Conservation (phyloP, 192 early-diverging fungal species). For the Coemansia sp. region DNA sequence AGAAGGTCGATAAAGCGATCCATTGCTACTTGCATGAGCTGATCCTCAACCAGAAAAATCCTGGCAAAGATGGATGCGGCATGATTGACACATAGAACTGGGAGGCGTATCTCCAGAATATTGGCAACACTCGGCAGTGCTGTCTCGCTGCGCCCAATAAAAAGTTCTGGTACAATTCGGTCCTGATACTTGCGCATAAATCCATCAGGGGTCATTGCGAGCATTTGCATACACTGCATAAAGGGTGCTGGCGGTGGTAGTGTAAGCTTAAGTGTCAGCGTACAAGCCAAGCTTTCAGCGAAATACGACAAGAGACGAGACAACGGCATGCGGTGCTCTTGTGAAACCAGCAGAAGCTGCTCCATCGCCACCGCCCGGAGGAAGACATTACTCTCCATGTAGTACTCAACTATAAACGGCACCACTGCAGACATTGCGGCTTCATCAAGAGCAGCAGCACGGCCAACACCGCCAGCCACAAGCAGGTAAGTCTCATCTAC, state of each 20-base stretch:
- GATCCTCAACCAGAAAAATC: slow-evolving; percentile 55
- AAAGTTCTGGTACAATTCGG: slow-evolving; percentile 31
- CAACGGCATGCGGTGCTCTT: slow-evolving; percentile 27
- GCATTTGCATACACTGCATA: slow-evolving; percentile 39
- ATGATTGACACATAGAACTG: slow-evolving; percentile 52
- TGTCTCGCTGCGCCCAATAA: slow-evolving; percentile 24
- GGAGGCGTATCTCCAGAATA: slow-evolving; percentile 32
- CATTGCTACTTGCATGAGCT: slow-evolving; percentile 52
- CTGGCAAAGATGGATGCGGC: slow-evolving; percentile 44
- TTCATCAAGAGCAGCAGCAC: slow-evolving; percentile 23
- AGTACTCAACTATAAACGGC: slow-evolving; percentile 34
- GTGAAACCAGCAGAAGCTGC: slow-evolving; percentile 35
- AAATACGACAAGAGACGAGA: slow-evolving; percentile 24
- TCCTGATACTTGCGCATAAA: slow-evolving; percentile 35
- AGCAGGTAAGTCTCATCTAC: slow-evolving; percentile 44
- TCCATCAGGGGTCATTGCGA: slow-evolving; percentile 21
- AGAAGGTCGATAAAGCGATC: slow-evolving; percentile 41
- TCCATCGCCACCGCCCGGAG: slow-evolving; percentile 53
- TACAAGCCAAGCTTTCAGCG: slow-evolving; percentile 27
- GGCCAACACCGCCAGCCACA: slow-evolving; percentile 43
- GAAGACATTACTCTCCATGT: slow-evolving; percentile 42
- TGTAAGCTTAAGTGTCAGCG: slow-evolving; percentile 22
- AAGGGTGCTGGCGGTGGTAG: slow-evolving; percentile 24
- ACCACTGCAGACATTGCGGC: slow-evolving; percentile 23
- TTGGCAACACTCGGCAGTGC: slow-evolving; percentile 34